Base-by-base conservation (phyloP, 2,329 filamentous ascomycete genomes). In the Ophiocordyceps robertsii region DNA sequence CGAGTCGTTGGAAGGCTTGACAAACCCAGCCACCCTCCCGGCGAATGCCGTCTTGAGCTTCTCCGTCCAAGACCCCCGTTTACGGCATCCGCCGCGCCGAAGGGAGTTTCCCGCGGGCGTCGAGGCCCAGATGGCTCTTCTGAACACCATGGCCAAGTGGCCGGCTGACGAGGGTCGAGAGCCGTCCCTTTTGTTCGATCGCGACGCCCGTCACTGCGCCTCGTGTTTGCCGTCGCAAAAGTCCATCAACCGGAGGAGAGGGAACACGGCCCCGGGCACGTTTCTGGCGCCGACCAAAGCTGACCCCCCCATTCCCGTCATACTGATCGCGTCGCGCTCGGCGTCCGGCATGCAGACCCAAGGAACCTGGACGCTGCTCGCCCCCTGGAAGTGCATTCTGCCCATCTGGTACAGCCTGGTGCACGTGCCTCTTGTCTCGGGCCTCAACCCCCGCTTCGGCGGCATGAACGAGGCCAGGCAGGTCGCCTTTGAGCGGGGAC, bases 341-440 rank as follows among this genome's bases (percentile, higher is more conserved):
- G 57, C 63, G 11, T 53, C 58, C 1, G 62, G 63, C 32, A 65
- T 60, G 11, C 72, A 71, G 38, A 65, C 68, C 1, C 78, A 82
- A 39, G 82, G 82, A 0, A 80, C 72, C 0, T 96, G 88, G 87
- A 92, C 81, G 0, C 58, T 96, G 1, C 68, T 96, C 21, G 72
- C 92, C 3, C 92, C 92, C 0, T 95, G 90, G 87, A 88, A 85
- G 56, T 95, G 85, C 52, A 82, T 96, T 31, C 68, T 78, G 31
- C 77, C 86, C 0, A 69, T 95, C 29, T 98, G 92, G 92, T 82
- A 90, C 52, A 80, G 77, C 38, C 64, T 96, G 13, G 82, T 94
- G 63, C 87, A 87, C 55, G 87, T 81, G 46, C 85, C 86, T 0
- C 69, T 93, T 1, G 83, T 80, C 0, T 83, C 80, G 1, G 88